A percentile compares a stretch with the other conserved stretches of the same genome.
phyloP scores from a whole-genome alignment of 495 filamentous ascomycete species.

The Annulohypoxylon stygium region DNA sequence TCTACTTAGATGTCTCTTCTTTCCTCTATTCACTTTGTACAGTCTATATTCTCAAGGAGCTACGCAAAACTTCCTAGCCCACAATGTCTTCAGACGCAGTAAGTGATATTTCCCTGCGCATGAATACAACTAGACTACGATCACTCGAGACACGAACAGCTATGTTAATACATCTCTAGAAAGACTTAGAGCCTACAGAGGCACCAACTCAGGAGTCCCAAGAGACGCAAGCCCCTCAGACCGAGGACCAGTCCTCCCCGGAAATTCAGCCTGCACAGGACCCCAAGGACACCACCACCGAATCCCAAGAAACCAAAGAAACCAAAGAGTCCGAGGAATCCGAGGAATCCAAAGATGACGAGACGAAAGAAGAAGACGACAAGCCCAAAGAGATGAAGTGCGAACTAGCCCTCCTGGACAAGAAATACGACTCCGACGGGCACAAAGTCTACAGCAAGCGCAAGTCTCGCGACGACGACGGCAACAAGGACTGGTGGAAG shows the following conservation, averaged over 20 bases:
- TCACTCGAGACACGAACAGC: background rate
- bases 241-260: background rate
- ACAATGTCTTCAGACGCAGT: conserved; percentile 33
- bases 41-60: background rate
- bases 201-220: conserved; percentile 10
- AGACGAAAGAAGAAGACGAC: background rate
- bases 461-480: conserved; percentile 11
- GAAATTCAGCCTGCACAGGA: background rate
- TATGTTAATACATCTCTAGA: conserved; percentile 14
- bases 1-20: background rate
- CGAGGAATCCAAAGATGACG: background rate
- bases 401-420: conserved; percentile 35
- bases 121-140: background rate
- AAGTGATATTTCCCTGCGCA: background rate
- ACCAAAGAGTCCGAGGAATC: background rate
- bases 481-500: conserved; percentile 25
- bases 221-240: background rate
- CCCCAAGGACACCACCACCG: background rate
- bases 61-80: background rate
- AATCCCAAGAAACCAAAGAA: background rate
- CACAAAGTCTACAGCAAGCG: conserved; percentile 33
- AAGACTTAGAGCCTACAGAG: conserved; percentile 4
- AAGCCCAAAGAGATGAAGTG: conserved; percentile 27
- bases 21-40: background rate
- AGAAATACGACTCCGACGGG: conserved; percentile 32